These are phyloP conservation scores for Fusarium sp. DNA, from an alignment of 2,329 filamentous ascomycete species.

Conservation along the genomic window DNA sequence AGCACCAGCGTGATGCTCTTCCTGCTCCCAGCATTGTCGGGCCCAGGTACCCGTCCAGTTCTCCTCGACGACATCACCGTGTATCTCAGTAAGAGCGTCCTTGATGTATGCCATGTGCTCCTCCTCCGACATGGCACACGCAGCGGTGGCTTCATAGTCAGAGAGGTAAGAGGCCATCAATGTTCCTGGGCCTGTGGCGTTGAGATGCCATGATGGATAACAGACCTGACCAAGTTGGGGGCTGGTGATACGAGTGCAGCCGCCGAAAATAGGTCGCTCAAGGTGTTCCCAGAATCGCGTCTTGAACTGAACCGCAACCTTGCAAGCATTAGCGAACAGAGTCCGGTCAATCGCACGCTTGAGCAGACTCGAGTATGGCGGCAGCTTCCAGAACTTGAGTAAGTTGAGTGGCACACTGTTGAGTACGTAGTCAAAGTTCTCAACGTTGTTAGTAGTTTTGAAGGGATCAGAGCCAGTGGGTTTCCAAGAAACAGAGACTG, in stretches of 20 bases:
- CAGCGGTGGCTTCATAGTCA: slow-evolving; percentile 33
- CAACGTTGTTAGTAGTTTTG: slow-evolving; percentile 38
- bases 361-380: slow-evolving; percentile 51
- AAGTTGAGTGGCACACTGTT: slow-evolving; percentile 56
- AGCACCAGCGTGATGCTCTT: slow-evolving; percentile 68
- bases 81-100: slow-evolving; percentile 28
- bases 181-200: slow-evolving; percentile 36
- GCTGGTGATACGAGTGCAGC: slow-evolving; percentile 61
- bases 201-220: slow-evolving; percentile 39
- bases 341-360: slow-evolving; percentile 47
- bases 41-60: slow-evolving; percentile 70
- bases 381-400: slow-evolving; percentile 55
- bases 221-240: slow-evolving; percentile 40
- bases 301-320: slow-evolving; percentile 60
- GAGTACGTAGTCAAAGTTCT: slow-evolving; percentile 56
- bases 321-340: slow-evolving; percentile 54
- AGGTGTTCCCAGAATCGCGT: slow-evolving; percentile 72
- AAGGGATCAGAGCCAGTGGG: slow-evolving; percentile 42
- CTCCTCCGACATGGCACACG: slow-evolving; percentile 37
- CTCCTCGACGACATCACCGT: slow-evolving; percentile 60
- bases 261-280: slow-evolving; percentile 71
- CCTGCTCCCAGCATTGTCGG: slow-evolving; percentile 70
- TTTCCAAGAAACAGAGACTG: slow-evolving; percentile 31
- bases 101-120: slow-evolving; percentile 44
- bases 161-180: slow-evolving; percentile 43